Evolutionary conservation across 352 stramenopile species (phyloP).

Genomic region (Globisporangium emineosum): DNA sequence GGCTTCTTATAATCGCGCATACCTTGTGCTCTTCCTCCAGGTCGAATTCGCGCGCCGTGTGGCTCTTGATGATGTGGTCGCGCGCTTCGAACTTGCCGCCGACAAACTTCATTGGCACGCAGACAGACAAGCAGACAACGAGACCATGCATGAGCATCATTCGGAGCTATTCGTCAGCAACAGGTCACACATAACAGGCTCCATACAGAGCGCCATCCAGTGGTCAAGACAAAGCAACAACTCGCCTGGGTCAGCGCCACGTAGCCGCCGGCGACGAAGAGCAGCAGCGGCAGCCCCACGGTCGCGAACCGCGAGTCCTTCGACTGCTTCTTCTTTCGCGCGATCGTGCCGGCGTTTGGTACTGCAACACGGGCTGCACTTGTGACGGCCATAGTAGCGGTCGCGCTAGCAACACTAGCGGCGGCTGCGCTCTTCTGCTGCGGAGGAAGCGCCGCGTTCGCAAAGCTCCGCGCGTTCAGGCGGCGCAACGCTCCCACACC

Average conservation of each 20-base stretch:
- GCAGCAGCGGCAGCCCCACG: conserved; percentile 70
- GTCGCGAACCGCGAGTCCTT: conserved; percentile 63
- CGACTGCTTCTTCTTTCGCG: conserved; percentile 39
- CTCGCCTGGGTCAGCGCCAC: conserved; percentile 67
- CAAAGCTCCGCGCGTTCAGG: conserved; percentile 8
- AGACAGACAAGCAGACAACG: background rate
- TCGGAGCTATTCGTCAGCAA: conserved; percentile 7
- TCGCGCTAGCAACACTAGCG: background rate
- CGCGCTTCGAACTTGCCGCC: conserved; percentile 78
- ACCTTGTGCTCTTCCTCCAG: conserved; percentile 87
- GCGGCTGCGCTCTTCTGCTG: background rate
- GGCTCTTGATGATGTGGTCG: conserved; percentile 81
- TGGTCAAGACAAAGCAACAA: background rate
- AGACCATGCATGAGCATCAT: background rate
- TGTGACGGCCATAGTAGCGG: background rate
- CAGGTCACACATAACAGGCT: background rate
- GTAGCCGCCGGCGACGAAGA: conserved; percentile 83
- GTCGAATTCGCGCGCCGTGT: conserved; percentile 77
- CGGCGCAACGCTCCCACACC: background rate
- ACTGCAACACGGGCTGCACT: background rate
- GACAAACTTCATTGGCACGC: conserved; percentile 49
- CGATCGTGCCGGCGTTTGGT: conserved; percentile 4
- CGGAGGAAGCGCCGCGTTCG: conserved; percentile 2
- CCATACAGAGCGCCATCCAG: background rate
- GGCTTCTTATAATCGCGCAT: conserved; percentile 1